Evolutionary conservation across 1,284 basidiomycete genomes (phyloP).

Genomic region (Papiliotrema nemorosa): DNA sequence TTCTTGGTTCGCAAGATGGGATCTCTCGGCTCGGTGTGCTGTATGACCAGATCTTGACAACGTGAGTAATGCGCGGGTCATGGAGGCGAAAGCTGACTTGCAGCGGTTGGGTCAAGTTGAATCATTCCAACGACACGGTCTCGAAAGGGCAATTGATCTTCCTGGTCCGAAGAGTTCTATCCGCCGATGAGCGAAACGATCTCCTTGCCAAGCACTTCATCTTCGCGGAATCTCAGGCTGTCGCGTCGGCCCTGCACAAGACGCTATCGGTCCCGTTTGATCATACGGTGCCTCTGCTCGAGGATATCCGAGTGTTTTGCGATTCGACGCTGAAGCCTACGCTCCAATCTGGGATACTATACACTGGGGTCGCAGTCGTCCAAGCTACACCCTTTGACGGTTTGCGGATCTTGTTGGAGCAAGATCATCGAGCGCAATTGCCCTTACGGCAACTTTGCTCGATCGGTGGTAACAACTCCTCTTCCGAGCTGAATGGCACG

Average conservation of each 20-base stretch:
- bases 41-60: constrained; percentile 52
- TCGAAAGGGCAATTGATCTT: constrained; percentile 52
- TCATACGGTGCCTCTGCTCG: constrained; percentile 47
- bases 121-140: constrained; percentile 42
- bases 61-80: constrained; percentile 28
- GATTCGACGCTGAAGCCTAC: constrained; percentile 38
- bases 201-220: constrained; percentile 48
- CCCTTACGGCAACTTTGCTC: constrained; percentile 47
- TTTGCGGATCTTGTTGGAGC: constrained; percentile 47
- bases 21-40: constrained; percentile 48
- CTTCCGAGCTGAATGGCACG: constrained; percentile 29
- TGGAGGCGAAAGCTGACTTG: constrained; percentile 2
- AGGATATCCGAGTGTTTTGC: constrained; percentile 45
- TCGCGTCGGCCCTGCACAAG: constrained; percentile 45
- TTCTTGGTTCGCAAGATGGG: constrained; percentile 43
- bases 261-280: constrained; percentile 49
- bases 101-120: constrained; percentile 45
- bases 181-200: constrained; percentile 43
- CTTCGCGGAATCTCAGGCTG: constrained; percentile 48
- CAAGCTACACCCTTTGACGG: constrained; percentile 52
- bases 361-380: constrained; percentile 48
- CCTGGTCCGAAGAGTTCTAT: constrained; percentile 47
- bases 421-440: constrained; percentile 44
- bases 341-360: constrained; percentile 46
- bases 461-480: constrained; percentile 17